A percentile compares a stretch with the other conserved stretches of the same genome.
Conservation (phyloP, 495 filamentous ascomycete species). For the Penicillium silybi region DNA sequence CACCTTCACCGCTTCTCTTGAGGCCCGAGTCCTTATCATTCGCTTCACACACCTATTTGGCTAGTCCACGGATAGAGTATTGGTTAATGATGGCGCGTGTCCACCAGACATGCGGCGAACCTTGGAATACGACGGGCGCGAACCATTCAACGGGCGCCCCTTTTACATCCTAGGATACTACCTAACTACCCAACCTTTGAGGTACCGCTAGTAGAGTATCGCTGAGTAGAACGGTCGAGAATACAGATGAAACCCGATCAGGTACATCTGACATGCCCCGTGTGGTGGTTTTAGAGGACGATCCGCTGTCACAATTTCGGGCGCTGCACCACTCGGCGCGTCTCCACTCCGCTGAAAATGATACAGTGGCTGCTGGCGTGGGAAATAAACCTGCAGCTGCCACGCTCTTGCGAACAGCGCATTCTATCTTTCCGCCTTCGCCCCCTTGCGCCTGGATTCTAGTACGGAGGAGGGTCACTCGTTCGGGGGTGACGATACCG, state of each 20-base stretch:
- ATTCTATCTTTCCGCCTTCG: conserved; percentile 9
- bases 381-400: conserved; percentile 32
- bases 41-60: neutral
- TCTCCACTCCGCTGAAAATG: conserved; percentile 26
- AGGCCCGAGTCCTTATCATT: conserved; percentile 11
- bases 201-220: neutral
- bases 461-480: too few species aligned
- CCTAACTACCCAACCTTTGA: neutral
- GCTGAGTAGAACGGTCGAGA: neutral
- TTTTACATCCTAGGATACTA: neutral
- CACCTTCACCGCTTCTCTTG: conserved; percentile 30
- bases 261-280: conserved; percentile 19
- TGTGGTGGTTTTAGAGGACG: conserved; percentile 28
- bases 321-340: conserved; percentile 22
- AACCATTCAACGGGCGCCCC: conserved; percentile 11
- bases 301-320: conserved; percentile 42
- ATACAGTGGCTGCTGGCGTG: conserved; percentile 21
- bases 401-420: conserved; percentile 39
- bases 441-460: conserved; percentile 19
- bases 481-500: neutral
- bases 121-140: conserved; percentile 10
- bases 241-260: conserved; percentile 14
- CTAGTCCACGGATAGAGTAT: neutral
- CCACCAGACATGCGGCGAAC: neutral
- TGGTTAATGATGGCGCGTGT: neutral